phyloP scores from a whole-genome alignment of 768 basidiomycete species.

The Boletus rubescentipes region DNA sequence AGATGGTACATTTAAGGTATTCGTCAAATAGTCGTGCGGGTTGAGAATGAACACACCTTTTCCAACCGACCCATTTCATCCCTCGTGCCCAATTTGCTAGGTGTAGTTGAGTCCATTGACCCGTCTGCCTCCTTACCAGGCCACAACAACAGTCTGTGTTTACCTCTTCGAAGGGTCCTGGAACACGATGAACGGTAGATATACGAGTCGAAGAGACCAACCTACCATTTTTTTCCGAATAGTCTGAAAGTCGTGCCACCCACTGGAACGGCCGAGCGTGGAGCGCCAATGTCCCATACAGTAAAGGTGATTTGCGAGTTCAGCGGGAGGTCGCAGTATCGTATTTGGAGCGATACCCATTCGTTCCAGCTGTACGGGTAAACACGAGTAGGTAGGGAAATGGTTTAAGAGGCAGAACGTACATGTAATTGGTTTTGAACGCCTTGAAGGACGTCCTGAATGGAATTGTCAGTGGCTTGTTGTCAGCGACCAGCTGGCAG shows the following conservation, averaged over 20 bases:
- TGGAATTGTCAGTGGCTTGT: conserved; percentile 89
- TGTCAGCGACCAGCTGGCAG: conserved; percentile 89
- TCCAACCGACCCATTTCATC: conserved; percentile 97
- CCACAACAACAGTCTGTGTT: conserved; percentile 87
- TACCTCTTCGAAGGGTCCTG: conserved; percentile 88
- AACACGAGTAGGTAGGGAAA: neutral
- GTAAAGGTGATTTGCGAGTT: conserved; percentile 90
- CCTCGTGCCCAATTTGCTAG: conserved; percentile 74
- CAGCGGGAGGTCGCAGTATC: conserved; percentile 90
- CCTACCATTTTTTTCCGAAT: conserved; percentile 92
- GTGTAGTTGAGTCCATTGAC: conserved; percentile 75
- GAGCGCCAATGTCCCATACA: conserved; percentile 92
- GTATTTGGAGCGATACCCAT: conserved; percentile 88
- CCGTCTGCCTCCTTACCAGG: conserved; percentile 84
- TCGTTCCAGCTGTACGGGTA: conserved; percentile 80
- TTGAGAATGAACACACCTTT: conserved; percentile 51
- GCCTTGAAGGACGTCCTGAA: conserved; percentile 91
- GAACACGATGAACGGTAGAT: neutral
- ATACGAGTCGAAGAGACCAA: neutral
- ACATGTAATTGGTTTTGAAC: conserved; percentile 84
- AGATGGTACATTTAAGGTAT: neutral
- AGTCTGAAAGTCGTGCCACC: conserved; percentile 89
- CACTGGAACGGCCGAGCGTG: conserved; percentile 75
- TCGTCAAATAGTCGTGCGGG: neutral
- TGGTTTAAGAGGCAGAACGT: conserved; percentile 23